Evolutionary conservation across 192 early-diverging fungal species (phyloP), one percentile per base, ranked within the genome.

Genomic region (Entomortierella parvispora): DNA sequence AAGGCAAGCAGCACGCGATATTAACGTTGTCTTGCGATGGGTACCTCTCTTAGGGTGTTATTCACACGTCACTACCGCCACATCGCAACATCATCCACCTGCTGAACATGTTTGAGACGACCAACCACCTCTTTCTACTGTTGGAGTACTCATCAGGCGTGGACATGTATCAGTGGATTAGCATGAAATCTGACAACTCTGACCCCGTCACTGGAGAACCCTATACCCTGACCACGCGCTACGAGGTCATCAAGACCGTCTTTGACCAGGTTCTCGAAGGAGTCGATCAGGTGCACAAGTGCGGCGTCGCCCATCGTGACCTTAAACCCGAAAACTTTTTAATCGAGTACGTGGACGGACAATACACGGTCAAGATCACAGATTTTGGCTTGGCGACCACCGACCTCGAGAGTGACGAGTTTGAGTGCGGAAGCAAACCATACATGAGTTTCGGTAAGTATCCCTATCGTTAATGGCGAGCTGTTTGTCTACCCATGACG

Each of bases 371-470:
- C 58, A 95, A 95, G 79, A 82, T 97, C 34, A 90, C 92, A 1
- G 95, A 97, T 86, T 97, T 97, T 93, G 95, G 95, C 14, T 86
- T 97, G 32, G 90, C 95, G 23, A 97, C 95, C 32, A 88, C 85
- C 60, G 90, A 94, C 78, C 83, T 87, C 67, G 88, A 90, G 55
- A 93, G 93, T 12, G 86, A 84, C 34, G 96, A 95, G 63, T 92
- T 94, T 83, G 94, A 94, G 56, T 95, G 94, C 69, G 95, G 95
- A 20, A 90, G 87, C 59, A 85, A 85, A 51, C 84, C 84, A 2
- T 85, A 85, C 37, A 85, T 85, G 84, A 85, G 84, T 43, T 85
- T 72, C 49, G 80, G 81, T 82, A 63, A 69, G 58, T 33, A n/a
- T n/a, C n/a, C n/a, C n/a, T n/a, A 32, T 2, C 26, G 1, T 23